phyloP scores from a whole-genome alignment of 345 rosid species.

The Populus davidiana region DNA sequence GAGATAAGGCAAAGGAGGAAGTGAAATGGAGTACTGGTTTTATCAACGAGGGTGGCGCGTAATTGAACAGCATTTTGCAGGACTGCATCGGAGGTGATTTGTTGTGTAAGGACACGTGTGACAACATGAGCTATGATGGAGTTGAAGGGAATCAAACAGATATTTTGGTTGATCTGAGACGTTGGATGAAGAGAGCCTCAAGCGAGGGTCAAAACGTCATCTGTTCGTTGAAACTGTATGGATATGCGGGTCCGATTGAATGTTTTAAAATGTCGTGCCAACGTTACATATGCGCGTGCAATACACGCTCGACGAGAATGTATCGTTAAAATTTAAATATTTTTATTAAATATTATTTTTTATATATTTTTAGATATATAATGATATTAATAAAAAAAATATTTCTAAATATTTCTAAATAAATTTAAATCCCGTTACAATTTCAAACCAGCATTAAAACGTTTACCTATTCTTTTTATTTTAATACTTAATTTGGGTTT shows the following conservation, averaged over 20 bases:
- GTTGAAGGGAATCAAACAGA: not conserved
- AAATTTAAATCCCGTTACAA: too few relatives aligned
- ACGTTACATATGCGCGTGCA: not conserved
- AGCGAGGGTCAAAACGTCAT: not conserved
- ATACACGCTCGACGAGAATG: not conserved
- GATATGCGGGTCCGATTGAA: not conserved
- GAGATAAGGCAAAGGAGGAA: slow-evolving; percentile 16
- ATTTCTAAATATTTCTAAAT: too few relatives aligned
- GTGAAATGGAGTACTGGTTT: slow-evolving; percentile 14
- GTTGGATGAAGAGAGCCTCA: not conserved
- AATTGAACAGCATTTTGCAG: slow-evolving; percentile 27
- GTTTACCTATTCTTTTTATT: too few relatives aligned
- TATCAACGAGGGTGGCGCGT: slow-evolving; percentile 27
- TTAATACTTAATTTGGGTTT: too few relatives aligned
- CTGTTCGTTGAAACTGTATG: not conserved
- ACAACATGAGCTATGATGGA: not conserved
- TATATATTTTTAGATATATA: too few relatives aligned
- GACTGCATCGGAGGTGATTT: not conserved
- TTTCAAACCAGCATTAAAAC: too few relatives aligned
- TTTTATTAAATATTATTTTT: too few relatives aligned
- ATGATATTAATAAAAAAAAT: too few relatives aligned
- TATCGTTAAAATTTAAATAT: too few relatives aligned
- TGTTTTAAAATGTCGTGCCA: too few relatives aligned
- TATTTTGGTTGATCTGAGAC: not conserved
- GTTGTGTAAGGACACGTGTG: not conserved